Evolutionary conservation across 371 early-diverging fungal genomes (phyloP), one percentile per base, ranked within the genome.

Genomic region (Zychaea mexicana): DNA sequence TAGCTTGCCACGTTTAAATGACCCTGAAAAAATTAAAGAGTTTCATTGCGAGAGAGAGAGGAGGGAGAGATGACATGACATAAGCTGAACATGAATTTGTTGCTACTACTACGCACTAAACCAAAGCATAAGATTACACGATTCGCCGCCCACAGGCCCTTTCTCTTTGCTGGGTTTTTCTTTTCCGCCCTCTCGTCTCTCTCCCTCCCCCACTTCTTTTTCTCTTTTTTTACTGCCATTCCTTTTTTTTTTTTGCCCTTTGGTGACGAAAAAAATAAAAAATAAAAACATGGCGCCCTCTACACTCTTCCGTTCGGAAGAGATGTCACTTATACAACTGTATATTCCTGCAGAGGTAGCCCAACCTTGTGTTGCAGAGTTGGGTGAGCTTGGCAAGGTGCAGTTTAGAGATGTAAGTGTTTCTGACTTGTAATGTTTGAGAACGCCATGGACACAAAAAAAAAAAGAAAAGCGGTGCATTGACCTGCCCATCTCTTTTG

Each of bases 281-380:
- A 52, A 27, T 8, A 10, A 30, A 30, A 85, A 76, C 93, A 96
- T 76, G 85, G 61, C 82, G 52, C 75, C 77, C 58, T 77, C 84
- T 53, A 85, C 81, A 38, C 86, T 98, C 83, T 96, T 97, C 86
- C 90, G 97, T 60, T 95, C 96, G 78, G 98, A 97, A 84, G 91
- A 92, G 82, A 98, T 98, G 98, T 93, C 96, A 55, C 90, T 96
- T 72, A 87, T 96, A 64, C 96, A 96, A 85, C 86, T 98, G 67
- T 98, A 96, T 81, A 95, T 99, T 66, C 98, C 99, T 26, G 82
- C 90, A 61, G 99, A 99, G 82, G 92, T 95, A 47, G 94, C 96
- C 24, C 95, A 94, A 70, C 92, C 90, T 42, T 94, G 96, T 49
- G 93, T 97, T 46, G 84, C 96, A 32, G 97, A 97, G 76, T 81